These are phyloP conservation scores for Isabelozyma gotoi DNA, from an alignment of 805 yeast genomes.

Conservation along the genomic window DNA sequence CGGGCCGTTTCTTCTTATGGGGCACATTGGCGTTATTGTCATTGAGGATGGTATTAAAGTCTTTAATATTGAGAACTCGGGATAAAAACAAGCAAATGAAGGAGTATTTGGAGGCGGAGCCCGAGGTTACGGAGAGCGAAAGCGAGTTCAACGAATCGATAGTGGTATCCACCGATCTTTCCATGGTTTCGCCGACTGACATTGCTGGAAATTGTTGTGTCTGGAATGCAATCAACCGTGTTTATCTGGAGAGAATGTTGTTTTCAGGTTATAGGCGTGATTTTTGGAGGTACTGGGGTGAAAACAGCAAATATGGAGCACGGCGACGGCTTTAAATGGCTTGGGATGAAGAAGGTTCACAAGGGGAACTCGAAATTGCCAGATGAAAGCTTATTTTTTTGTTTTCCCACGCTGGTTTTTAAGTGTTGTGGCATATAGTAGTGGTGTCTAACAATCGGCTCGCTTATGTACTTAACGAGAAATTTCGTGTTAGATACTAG, in stretches of 20 bases:
- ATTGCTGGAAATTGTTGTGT: neutral
- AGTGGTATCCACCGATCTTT: conserved; percentile 1
- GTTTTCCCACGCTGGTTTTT: too few relatives aligned
- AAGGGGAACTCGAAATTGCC: too few relatives aligned
- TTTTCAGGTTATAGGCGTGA: neutral
- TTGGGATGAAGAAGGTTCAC: neutral
- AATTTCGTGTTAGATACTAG: neutral
- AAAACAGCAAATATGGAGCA: too few relatives aligned
- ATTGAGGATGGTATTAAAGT: conserved; percentile 7
- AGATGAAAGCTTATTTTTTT: too few relatives aligned
- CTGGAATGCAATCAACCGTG: too few relatives aligned
- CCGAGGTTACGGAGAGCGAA: conserved; percentile 25
- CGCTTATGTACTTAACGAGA: neutral
- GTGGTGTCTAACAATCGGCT: neutral
- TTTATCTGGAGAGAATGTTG: neutral
- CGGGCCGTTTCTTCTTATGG: neutral
- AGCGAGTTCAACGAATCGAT: conserved; percentile 16
- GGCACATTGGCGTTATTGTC: neutral
- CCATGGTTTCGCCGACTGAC: conserved; percentile 3
- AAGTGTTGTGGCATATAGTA: neutral
- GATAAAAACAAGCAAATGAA: conserved; percentile 24
- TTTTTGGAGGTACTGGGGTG: neutral
- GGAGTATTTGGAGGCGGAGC: conserved; percentile 21
- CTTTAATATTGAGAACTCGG: conserved; percentile 21
- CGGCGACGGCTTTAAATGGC: too few relatives aligned